Evolutionary conservation across 768 basidiomycete genomes (phyloP).

Genomic region (Mycena albidolilacea): DNA sequence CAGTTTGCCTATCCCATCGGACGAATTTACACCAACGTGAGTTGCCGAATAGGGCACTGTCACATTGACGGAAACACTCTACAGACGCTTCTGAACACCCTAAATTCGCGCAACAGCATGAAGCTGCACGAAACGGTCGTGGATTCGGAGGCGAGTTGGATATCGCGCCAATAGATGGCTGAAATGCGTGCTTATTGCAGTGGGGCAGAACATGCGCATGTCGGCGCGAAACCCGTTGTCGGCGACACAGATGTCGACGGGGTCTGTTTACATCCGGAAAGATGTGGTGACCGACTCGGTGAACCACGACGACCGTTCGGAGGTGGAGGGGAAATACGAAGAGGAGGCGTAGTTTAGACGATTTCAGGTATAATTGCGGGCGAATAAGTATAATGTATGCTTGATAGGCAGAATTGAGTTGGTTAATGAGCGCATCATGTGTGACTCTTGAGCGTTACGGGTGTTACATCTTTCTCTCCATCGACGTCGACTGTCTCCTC

Average conservation of each 20-base stretch:
- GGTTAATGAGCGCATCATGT: neutral
- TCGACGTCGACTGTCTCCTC: slow-evolving; percentile 1
- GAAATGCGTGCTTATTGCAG: neutral
- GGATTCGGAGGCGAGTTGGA: slow-evolving; percentile 30
- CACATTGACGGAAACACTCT: neutral
- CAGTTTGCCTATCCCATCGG: slow-evolving; percentile 52
- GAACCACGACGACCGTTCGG: slow-evolving; percentile 23
- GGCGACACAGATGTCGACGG: slow-evolving; percentile 8
- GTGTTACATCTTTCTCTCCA: slow-evolving; percentile 15
- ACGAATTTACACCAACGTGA: slow-evolving; percentile 55
- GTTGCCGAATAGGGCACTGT: slow-evolving; percentile 12
- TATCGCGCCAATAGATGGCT: neutral
- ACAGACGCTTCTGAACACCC: slow-evolving; percentile 49
- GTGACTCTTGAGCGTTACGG: slow-evolving; percentile 2
- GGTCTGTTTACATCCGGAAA: slow-evolving; percentile 32
- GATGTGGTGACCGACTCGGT: slow-evolving; percentile 36
- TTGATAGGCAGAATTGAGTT: no score
- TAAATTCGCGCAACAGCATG: slow-evolving; percentile 43
- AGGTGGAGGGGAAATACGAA: slow-evolving; percentile 33
- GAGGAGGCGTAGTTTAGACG: neutral
- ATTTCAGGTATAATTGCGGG: neutral
- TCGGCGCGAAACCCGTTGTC: slow-evolving; percentile 13
- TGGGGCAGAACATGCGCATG: slow-evolving; percentile 31
- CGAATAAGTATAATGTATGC: neutral
- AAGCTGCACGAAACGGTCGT: slow-evolving; percentile 29